Percentiles rank a stretch among this genome's conserved stretches.
These are phyloP conservation scores for Moesziomyces sp. DNA, from an alignment of 1,284 basidiomycete genomes.

Conservation along the genomic window DNA sequence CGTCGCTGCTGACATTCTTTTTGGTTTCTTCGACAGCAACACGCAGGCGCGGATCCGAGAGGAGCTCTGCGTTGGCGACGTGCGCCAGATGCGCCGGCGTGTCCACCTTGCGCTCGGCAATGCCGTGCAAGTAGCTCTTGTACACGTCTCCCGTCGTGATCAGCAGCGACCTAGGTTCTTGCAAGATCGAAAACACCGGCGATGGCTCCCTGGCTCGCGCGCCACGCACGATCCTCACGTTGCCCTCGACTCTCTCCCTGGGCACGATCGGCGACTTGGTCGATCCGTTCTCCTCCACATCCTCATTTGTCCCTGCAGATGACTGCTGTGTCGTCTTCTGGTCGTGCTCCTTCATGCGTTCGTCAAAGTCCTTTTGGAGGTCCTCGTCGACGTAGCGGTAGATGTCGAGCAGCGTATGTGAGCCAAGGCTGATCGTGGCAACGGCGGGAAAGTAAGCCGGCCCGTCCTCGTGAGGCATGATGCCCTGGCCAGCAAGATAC, in stretches of 20 bases:
- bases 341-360: slow-evolving; percentile 37
- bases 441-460: slow-evolving; percentile 87
- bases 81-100: slow-evolving; percentile 27
- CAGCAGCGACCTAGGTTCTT: slow-evolving; percentile 63
- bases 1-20: slow-evolving; percentile 54
- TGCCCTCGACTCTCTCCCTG: slow-evolving; percentile 39
- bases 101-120: slow-evolving; percentile 70
- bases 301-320: neutral
- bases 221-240: slow-evolving; percentile 48
- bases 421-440: slow-evolving; percentile 86
- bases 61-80: slow-evolving; percentile 39
- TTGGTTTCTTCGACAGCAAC: slow-evolving; percentile 19
- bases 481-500: slow-evolving; percentile 89
- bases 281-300: neutral
- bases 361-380: slow-evolving; percentile 38
- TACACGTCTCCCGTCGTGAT: slow-evolving; percentile 61
- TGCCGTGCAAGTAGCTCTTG: slow-evolving; percentile 65
- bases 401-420: slow-evolving; percentile 85
- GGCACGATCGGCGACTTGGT: slow-evolving; percentile 32
- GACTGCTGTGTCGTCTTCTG: slow-evolving; percentile 2
- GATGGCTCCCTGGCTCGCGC: slow-evolving; percentile 50
- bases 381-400: slow-evolving; percentile 74
- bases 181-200: slow-evolving; percentile 61
- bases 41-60: slow-evolving; percentile 33
- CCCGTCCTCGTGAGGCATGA: slow-evolving; percentile 89